These are phyloP conservation scores for Wickerhamiella infanticola DNA, from an alignment of 1,139 yeast species.

Conservation along the genomic window DNA sequence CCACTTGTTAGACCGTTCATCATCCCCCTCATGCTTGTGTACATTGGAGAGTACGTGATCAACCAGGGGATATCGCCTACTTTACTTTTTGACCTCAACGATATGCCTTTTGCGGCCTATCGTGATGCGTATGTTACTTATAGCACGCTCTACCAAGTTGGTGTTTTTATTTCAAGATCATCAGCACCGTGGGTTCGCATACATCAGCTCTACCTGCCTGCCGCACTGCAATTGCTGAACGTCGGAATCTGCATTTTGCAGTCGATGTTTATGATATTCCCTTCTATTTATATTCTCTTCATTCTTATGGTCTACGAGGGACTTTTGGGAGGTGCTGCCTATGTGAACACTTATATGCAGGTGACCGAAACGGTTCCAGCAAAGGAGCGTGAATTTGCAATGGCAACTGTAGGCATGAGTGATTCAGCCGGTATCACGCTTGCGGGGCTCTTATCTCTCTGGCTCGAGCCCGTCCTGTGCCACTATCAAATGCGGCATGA, in stretches of 20 bases:
- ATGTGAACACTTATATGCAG: conserved; percentile 71
- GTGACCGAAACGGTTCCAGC: conserved; percentile 50
- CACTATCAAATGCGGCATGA: conserved; percentile 36
- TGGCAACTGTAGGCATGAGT: conserved; percentile 89
- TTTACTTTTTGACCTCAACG: conserved; percentile 53
- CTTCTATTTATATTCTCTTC: conserved; percentile 53
- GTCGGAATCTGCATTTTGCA: conserved; percentile 45
- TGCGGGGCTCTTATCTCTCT: conserved; percentile 63
- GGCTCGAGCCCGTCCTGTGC: conserved; percentile 64
- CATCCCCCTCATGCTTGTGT: conserved; percentile 72
- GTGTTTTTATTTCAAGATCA: conserved; percentile 82
- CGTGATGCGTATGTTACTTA: conserved; percentile 87
- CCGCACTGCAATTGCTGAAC: conserved; percentile 55
- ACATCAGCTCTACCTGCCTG: conserved; percentile 41
- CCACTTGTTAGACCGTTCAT: conserved; percentile 54
- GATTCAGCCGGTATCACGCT: conserved; percentile 77
- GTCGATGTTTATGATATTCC: conserved; percentile 42
- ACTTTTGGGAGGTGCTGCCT: conserved; percentile 74
- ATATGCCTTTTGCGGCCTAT: conserved; percentile 52
- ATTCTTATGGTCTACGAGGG: conserved; percentile 65
- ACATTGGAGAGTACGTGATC: conserved; percentile 71
- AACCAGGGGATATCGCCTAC: conserved; percentile 91
- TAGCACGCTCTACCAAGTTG: conserved; percentile 82
- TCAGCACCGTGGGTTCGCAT: conserved; percentile 55
- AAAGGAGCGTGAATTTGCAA: conserved; percentile 59